A percentile compares a stretch with the other conserved stretches of the same genome.
Conservation (phyloP, 1,284 basidiomycete genomes). For the Stereum hirsutum region DNA sequence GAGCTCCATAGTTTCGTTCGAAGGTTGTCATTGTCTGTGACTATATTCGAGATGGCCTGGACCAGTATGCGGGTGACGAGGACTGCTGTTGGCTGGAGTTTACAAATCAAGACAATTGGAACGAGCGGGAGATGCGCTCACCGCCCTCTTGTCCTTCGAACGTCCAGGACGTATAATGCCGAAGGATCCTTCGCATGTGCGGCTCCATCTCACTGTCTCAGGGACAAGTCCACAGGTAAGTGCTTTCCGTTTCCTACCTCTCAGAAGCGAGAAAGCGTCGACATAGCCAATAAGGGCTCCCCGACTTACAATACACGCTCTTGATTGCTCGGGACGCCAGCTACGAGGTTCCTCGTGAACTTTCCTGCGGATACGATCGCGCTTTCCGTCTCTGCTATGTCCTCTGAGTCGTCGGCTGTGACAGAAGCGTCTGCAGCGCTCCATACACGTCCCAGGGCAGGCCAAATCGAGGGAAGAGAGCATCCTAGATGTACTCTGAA, state of each 20-base stretch:
- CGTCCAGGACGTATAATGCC: constrained; percentile 63
- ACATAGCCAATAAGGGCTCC: constrained; percentile 3
- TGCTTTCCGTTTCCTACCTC: not conserved
- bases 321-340: constrained; percentile 59
- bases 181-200: constrained; percentile 46
- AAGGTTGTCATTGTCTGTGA: constrained; percentile 57
- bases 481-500: constrained; percentile 36
- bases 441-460: constrained; percentile 44
- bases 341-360: constrained; percentile 72
- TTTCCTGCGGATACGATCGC: too few species aligned
- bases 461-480: constrained; percentile 41
- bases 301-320: constrained; percentile 50
- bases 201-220: constrained; percentile 50
- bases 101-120: not conserved
- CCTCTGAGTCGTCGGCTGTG: constrained; percentile 26
- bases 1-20: constrained; percentile 48
- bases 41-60: constrained; percentile 66
- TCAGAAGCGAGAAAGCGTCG: not conserved
- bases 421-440: constrained; percentile 38
- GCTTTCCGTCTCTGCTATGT: constrained; percentile 13
- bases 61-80: constrained; percentile 48
- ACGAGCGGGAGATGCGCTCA: constrained; percentile 20
- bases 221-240: not conserved
- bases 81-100: constrained; percentile 32
- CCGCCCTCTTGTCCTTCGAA: constrained; percentile 44